Percentiles rank a stretch among this genome's conserved stretches.
Evolutionary conservation across 2,329 filamentous ascomycete species (phyloP).

Genomic region (Aspergillus neotritici): DNA sequence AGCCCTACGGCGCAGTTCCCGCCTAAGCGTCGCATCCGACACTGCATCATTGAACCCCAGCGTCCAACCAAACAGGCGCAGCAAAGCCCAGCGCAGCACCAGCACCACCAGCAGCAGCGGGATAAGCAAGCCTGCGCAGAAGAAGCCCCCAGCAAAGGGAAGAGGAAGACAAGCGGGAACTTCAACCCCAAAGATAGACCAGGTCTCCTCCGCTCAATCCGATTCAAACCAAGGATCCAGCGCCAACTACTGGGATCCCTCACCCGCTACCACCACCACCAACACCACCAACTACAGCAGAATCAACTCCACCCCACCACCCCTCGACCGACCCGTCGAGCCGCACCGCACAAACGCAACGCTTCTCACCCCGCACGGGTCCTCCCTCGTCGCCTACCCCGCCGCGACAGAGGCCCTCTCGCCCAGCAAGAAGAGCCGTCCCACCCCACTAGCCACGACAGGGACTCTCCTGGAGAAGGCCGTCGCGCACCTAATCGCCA

Average conservation of each 20-base stretch:
- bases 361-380: constrained; percentile 45
- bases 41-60: constrained; percentile 15
- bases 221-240: constrained; percentile 24
- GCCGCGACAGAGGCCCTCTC: constrained; percentile 31
- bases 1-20: constrained; percentile 50
- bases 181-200: too few relatives aligned
- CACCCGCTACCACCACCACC: constrained; percentile 11
- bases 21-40: constrained; percentile 34
- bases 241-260: constrained; percentile 24
- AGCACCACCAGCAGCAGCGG: constrained; percentile 22
- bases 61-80: constrained; percentile 18
- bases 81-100: constrained; percentile 19
- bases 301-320: constrained; percentile 42
- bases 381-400: constrained; percentile 46
- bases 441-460: constrained; percentile 54
- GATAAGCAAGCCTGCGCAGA: constrained; percentile 12
- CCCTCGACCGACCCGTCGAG: constrained; percentile 42
- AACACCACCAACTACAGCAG: too few relatives aligned
- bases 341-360: constrained; percentile 45
- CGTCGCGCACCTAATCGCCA: constrained; percentile 63
- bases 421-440: constrained; percentile 37
- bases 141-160: constrained; percentile 20
- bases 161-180: constrained; percentile 6
- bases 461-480: constrained; percentile 69
- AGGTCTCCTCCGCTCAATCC: background rate